phyloP scores from a whole-genome alignment of 495 filamentous ascomycete species.

The Trichoderma virens region DNA sequence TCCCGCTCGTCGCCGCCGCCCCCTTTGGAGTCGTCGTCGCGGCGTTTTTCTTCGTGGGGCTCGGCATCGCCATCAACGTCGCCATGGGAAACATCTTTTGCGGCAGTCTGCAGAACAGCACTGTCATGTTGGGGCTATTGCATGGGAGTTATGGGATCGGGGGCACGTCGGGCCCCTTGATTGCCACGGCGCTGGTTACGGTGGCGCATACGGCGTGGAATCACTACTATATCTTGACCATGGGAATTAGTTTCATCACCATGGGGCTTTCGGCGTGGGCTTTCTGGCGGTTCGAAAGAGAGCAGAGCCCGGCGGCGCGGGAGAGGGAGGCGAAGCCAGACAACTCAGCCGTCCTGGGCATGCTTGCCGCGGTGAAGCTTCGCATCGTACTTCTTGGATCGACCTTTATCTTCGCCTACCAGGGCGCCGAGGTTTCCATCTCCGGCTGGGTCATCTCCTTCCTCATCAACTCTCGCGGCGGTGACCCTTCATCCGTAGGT shows the following conservation, averaged over 20 bases:
- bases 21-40: constrained; percentile 61
- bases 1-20: constrained; percentile 55
- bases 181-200: constrained; percentile 59
- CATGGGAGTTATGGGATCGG: constrained; percentile 72
- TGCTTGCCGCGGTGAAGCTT: constrained; percentile 42
- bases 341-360: constrained; percentile 18
- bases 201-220: constrained; percentile 41
- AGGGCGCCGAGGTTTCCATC: constrained; percentile 69
- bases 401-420: constrained; percentile 74
- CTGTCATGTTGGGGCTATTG: constrained; percentile 51
- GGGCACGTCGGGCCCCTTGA: constrained; percentile 58
- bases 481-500: constrained; percentile 58
- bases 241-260: constrained; percentile 44
- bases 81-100: constrained; percentile 70
- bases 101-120: constrained; percentile 57
- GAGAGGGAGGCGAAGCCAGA: not conserved
- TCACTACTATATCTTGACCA: constrained; percentile 51
- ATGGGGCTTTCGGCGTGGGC: constrained; percentile 45
- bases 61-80: constrained; percentile 58
- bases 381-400: constrained; percentile 60
- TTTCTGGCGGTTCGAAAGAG: constrained; percentile 51
- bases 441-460: constrained; percentile 81
- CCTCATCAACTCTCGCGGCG: constrained; percentile 60
- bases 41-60: constrained; percentile 59
- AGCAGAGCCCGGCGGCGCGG: constrained; percentile 27